Percentiles rank a stretch among this genome's conserved stretches.
phyloP scores from a whole-genome alignment of 164 flowering plant species.

The Dillenia turbinata region DNA sequence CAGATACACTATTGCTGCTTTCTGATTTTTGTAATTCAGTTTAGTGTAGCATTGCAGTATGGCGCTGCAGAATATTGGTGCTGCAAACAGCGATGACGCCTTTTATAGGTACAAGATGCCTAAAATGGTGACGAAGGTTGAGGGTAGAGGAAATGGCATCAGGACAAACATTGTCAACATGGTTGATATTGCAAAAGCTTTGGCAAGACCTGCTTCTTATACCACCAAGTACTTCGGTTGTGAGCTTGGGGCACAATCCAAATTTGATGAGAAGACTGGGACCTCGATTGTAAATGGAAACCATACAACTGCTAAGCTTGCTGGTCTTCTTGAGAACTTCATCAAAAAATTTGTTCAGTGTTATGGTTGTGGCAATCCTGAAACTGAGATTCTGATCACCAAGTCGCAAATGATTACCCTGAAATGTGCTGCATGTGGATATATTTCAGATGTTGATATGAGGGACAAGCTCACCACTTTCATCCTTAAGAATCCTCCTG shows the following conservation, averaged over 20 bases:
- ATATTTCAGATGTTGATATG: constrained; percentile 89
- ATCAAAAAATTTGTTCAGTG: constrained; percentile 94
- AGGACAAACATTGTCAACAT: constrained; percentile 89
- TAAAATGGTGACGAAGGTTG: constrained; percentile 83
- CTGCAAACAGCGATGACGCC: constrained; percentile 91
- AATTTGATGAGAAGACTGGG: constrained; percentile 87
- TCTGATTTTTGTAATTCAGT: not conserved
- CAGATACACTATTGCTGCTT: not conserved
- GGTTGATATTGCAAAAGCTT: constrained; percentile 88
- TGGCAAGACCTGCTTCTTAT: constrained; percentile 87
- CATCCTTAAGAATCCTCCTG: constrained; percentile 87
- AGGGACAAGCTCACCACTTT: constrained; percentile 88
- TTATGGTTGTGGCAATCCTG: constrained; percentile 94
- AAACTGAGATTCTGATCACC: constrained; percentile 72
- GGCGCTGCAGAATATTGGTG: constrained; percentile 94
- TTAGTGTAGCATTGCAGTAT: constrained; percentile 24
- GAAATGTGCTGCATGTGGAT: constrained; percentile 94
- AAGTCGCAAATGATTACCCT: constrained; percentile 80
- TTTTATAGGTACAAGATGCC: constrained; percentile 98
- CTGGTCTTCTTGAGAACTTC: constrained; percentile 81
- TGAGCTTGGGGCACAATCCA: constrained; percentile 95
- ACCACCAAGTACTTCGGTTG: constrained; percentile 88
- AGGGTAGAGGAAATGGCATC: constrained; percentile 96
- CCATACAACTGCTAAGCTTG: constrained; percentile 82
- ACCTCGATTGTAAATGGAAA: constrained; percentile 82